These are phyloP conservation scores for Ormosia emarginata DNA, from an alignment of 306 rosid genomes.

Conservation along the genomic window DNA sequence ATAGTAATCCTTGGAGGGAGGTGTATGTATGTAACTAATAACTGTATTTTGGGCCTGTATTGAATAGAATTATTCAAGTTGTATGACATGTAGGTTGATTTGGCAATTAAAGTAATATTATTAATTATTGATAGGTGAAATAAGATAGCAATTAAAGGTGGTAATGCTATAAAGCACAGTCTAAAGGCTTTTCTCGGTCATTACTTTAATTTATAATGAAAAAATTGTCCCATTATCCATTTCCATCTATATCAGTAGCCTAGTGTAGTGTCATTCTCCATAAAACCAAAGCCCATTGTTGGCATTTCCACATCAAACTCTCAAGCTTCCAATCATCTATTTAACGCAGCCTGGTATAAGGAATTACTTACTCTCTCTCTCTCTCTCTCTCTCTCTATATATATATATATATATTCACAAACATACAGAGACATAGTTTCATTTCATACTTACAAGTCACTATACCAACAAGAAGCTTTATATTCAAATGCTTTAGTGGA, in stretches of 20 bases:
- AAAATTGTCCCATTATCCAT: not conserved
- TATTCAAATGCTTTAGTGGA: no score
- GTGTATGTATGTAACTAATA: no score
- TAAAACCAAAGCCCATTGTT: slow-evolving; percentile 26
- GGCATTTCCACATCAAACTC: slow-evolving; percentile 15
- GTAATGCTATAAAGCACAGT: not conserved
- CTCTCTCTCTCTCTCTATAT: no score
- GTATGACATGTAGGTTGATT: not conserved
- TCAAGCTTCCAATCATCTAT: not conserved
- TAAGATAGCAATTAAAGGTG: slow-evolving; percentile 21
- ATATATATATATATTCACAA: not conserved
- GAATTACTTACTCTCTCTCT: not conserved
- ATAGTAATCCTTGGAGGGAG: no score
- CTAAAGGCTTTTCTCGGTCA: not conserved
- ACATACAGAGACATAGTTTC: not conserved
- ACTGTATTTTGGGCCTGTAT: no score
- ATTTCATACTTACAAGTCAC: not conserved
- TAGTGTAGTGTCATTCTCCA: not conserved
- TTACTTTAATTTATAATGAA: not conserved
- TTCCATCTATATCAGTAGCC: not conserved
- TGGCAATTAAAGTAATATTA: not conserved
- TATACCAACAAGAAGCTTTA: not conserved
- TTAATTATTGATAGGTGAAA: not conserved
- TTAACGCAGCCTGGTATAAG: not conserved
- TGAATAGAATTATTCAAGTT: no score